Evolutionary conservation across 2,329 filamentous ascomycete genomes (phyloP), one percentile per base, ranked within the genome.

Genomic region (Aspergillus thermomutatus): DNA sequence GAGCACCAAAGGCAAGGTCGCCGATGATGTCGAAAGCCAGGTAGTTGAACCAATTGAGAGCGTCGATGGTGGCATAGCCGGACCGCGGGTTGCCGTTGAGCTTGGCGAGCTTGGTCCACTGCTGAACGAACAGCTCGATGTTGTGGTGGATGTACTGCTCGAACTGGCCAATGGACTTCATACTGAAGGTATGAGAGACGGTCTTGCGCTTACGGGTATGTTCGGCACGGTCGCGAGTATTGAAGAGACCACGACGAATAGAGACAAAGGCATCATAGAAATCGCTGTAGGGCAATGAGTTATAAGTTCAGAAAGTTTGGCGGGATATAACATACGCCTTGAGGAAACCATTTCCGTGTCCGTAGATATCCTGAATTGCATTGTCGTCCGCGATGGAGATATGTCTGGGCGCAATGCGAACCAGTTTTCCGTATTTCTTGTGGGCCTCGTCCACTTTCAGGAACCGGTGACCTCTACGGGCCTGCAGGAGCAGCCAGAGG

Each of bases 191-290:
- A 73, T 96, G 91, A 1, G 90, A 87, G 49, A 96, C 85, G 2
- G 90, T 87, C 82, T 96, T 96, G 67, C 92, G 85, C 82, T 96
- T 97, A 61, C 92, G 86, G 0, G 88, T 87, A 73, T 97, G 92
- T 68, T 96, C 90, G 0, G 80, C 80, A 50, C 92, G 84, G 75
- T 92, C 86, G 31, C 92, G 83, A 0, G 92, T 96, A 74, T 95
- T 96, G 84, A 96, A 97, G 11, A 97, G 81, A 21, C 91, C 91
- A 11, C 90, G 85, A 51, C 83, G 84, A 68, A 96, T 95, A 11
- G 89, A 92, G 54, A 96, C 91, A 66, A 96, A 96, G 50, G 90
- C 89, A 67, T 96, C 91, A 66, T 96, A 96, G 76, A 92, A 96
- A 2, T 93, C 87, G 45, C 88, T 91, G 57, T 5, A 31, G 3